Base-by-base conservation (phyloP, 805 yeast genomes). In the Myxozyma monticola region DNA sequence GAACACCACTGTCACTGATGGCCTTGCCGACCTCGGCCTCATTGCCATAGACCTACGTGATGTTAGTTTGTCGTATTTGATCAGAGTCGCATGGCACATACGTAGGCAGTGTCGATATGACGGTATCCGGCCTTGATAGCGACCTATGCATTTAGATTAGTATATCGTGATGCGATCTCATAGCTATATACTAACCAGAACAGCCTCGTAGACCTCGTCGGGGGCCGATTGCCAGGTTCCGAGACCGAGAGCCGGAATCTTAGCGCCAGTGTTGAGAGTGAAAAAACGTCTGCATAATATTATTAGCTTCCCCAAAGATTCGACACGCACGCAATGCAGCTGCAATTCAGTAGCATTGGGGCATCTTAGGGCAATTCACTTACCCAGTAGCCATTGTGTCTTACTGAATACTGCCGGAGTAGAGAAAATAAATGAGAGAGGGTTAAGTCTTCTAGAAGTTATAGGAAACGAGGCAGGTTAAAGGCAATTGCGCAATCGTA, bases 61-160 rank as follows among this genome's bases (percentile, higher is more conserved):
- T 9, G 6, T 34, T 18, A 42, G 22, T 20, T 24, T 20, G n/a
- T 18, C 24, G 7, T 10, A 10, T 9, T 18, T 10, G 31, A 28
- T 10, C 31, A 28, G 31, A 28, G 31, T 10, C 9, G 14, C 39
- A 17, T 33, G 20, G 37, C 7, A 39, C 55, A 18, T 47, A 51
- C 59, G 35, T 18, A 79, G 28, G 95, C 95, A 24, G 88, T 79
- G 67, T 86, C 95, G 58, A 88, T 83, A 68, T 86, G 95, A 59
- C 80, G 77, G 71, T 85, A 84, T 30, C 91, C 91, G 42, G 74
- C 73, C 43, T 67, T 63, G 59, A 82, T 69, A 8, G 95, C 59
- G 29, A 34, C 29, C 57, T 47, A 30, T 9, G 17, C 21, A 34
- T 12, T 8, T 8, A 6, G 8, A 12, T 6, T 14, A 6, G 4